Evolutionary conservation across 192 early-diverging fungal species (phyloP).

Genomic region (Coemansia sp.): DNA sequence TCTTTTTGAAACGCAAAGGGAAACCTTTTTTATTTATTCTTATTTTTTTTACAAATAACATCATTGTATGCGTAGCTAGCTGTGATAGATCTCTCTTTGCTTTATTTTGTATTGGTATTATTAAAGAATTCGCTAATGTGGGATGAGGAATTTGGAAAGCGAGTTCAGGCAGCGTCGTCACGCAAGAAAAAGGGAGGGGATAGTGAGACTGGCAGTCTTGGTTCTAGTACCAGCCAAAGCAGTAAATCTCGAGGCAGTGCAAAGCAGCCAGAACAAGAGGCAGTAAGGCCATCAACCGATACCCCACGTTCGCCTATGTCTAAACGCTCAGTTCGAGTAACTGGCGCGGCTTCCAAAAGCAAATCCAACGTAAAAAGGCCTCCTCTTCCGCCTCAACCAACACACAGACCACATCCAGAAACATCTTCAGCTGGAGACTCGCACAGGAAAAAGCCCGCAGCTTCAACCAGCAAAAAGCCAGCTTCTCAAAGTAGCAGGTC

Average conservation of each 20-base stretch:
- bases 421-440: not conserved
- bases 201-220: not conserved
- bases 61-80: not conserved
- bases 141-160: constrained; percentile 27
- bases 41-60: not conserved
- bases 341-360: not conserved
- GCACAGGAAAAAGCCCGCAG: not conserved
- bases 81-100: not conserved
- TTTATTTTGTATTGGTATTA: not conserved
- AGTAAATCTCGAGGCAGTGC: constrained; percentile 11
- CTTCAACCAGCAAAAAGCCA: not conserved
- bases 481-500: too few relatives aligned
- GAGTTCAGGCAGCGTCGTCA: constrained; percentile 20
- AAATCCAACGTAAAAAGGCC: not conserved
- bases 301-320: not conserved
- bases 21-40: not conserved
- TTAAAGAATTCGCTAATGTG: constrained; percentile 11
- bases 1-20: too few relatives aligned
- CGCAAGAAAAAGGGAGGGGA: not conserved
- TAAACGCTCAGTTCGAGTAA: not conserved
- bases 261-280: not conserved
- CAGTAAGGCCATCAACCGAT: not conserved
- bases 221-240: not conserved
- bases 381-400: constrained; percentile 8
- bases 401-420: not conserved